These are phyloP conservation scores for Hondaea fermentalgiana DNA, from an alignment of 108 stramenopile genomes.

Conservation along the genomic window DNA sequence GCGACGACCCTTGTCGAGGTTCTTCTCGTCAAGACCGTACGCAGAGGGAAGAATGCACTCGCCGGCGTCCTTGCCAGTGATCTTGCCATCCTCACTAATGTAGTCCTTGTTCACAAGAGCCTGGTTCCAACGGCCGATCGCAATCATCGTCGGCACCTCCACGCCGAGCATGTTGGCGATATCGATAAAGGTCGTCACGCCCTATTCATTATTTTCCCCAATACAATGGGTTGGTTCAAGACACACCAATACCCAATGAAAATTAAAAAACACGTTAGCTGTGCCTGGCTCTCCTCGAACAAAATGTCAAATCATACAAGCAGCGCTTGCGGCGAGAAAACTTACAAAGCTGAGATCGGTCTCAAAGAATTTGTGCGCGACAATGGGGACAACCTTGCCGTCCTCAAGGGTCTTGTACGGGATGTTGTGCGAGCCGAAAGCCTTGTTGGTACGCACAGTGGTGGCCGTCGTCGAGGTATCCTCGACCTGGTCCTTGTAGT, in stretches of 20 bases:
- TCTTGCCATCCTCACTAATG: not conserved
- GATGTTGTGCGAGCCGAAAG: slow-evolving; percentile 17
- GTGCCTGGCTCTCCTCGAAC: too few species aligned
- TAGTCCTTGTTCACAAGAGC: slow-evolving; percentile 23
- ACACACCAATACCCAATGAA: too few species aligned
- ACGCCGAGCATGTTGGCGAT: slow-evolving; percentile 26
- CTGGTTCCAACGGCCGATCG: slow-evolving; percentile 22
- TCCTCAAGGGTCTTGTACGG: slow-evolving; percentile 11
- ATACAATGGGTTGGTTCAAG: too few species aligned
- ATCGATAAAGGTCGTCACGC: slow-evolving; percentile 15
- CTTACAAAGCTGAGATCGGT: slow-evolving; percentile 22
- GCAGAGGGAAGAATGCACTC: slow-evolving; percentile 19
- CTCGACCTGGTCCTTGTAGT: slow-evolving; percentile 25
- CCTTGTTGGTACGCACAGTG: slow-evolving; percentile 14
- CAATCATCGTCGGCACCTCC: slow-evolving; percentile 13
- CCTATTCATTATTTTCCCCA: not conserved
- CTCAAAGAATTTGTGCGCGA: slow-evolving; percentile 27
- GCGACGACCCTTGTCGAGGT: not conserved
- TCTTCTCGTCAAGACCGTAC: not conserved
- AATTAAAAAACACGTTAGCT: too few species aligned
- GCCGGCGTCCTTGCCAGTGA: slow-evolving; percentile 17
- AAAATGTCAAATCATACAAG: too few species aligned
- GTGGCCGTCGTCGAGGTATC: not conserved
- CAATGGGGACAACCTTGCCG: slow-evolving; percentile 9
- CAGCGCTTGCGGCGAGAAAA: not conserved